Evolutionary conservation across 2,329 filamentous ascomycete genomes (phyloP).

Genomic region (Zelopaecilomyces penicillatus): DNA sequence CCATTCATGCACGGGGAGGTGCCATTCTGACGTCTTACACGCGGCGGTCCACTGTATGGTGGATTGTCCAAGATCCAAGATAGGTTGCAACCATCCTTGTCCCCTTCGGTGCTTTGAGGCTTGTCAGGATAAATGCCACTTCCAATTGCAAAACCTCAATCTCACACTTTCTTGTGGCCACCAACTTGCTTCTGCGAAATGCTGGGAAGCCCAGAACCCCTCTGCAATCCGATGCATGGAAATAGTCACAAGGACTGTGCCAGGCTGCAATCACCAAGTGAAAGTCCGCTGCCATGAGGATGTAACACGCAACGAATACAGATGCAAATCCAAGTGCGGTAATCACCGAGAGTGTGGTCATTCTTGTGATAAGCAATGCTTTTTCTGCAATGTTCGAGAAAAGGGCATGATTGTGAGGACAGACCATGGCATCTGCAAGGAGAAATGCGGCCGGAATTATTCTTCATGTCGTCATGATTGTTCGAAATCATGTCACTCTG

Average conservation of each 20-base stretch:
- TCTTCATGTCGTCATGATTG: conserved; percentile 51
- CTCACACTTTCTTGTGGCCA: conserved; percentile 37
- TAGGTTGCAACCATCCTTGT: conserved; percentile 38
- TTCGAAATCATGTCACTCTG: conserved; percentile 41
- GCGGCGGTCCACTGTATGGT: conserved; percentile 36
- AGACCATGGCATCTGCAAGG: conserved; percentile 40
- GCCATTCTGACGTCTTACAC: conserved; percentile 41
- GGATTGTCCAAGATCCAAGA: conserved; percentile 32
- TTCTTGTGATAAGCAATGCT: conserved; percentile 41
- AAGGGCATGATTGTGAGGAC: conserved; percentile 18
- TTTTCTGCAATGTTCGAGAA: conserved; percentile 34
- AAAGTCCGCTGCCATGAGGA: conserved; percentile 41
- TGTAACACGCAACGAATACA: conserved; percentile 30
- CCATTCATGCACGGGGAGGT: conserved; percentile 36
- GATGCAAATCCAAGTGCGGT: conserved; percentile 42
- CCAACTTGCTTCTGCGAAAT: conserved; percentile 19
- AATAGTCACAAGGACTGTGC: conserved; percentile 38
- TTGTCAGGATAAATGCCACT: conserved; percentile 30
- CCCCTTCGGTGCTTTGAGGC: conserved; percentile 32
- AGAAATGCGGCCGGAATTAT: conserved; percentile 40
- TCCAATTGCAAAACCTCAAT: conserved; percentile 19
- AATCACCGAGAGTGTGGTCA: conserved; percentile 48
- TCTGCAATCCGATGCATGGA: conserved; percentile 39
- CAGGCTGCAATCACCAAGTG: conserved; percentile 47
- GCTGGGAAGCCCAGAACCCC: conserved; percentile 36